Conservation (phyloP, 331 rosid species). For the Cydonia oblonga region DNA sequence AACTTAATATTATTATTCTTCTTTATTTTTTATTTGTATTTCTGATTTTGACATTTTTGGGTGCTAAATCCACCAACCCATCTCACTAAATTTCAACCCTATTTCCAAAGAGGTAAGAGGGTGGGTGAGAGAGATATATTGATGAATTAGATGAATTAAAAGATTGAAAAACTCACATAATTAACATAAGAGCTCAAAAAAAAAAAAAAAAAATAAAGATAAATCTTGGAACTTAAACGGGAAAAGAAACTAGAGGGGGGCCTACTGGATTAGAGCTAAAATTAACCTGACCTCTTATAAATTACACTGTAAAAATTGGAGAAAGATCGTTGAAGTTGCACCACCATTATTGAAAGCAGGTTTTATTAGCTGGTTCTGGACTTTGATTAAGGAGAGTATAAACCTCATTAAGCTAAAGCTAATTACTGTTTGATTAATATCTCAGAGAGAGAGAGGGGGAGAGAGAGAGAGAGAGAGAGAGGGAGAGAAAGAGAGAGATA, state of each 20-base stretch:
- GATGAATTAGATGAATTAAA: too few species aligned
- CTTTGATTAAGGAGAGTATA: constrained; percentile 17
- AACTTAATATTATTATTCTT: constrained; percentile 24
- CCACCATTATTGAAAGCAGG: constrained; percentile 1
- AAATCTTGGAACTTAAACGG: background rate
- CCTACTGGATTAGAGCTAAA: constrained; percentile 16
- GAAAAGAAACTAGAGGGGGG: constrained; percentile 3
- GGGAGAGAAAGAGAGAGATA: constrained; percentile 4
- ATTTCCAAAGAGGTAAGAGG: constrained; percentile 13
- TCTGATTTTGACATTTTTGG: constrained; percentile 36
- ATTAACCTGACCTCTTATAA: constrained; percentile 24
- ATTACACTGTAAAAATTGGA: constrained; percentile 11
- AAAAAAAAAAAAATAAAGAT: background rate
- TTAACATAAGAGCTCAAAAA: background rate
- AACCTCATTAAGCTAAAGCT: background rate
- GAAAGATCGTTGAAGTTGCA: constrained; percentile 33
- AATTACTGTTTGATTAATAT: constrained; percentile 1
- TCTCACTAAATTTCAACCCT: constrained; percentile 31
- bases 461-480: too few species aligned
- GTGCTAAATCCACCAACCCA: constrained; percentile 54
- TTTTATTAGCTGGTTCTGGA: background rate
- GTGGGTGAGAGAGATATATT: constrained; percentile 11
- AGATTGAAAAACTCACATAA: too few species aligned
- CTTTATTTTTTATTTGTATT: background rate
- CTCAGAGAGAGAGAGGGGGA: background rate